A percentile compares a stretch with the other conserved stretches of the same genome.
Evolutionary conservation across 2,329 filamentous ascomycete species (phyloP).

Genomic region (Ceratocystiopsis minuta): DNA sequence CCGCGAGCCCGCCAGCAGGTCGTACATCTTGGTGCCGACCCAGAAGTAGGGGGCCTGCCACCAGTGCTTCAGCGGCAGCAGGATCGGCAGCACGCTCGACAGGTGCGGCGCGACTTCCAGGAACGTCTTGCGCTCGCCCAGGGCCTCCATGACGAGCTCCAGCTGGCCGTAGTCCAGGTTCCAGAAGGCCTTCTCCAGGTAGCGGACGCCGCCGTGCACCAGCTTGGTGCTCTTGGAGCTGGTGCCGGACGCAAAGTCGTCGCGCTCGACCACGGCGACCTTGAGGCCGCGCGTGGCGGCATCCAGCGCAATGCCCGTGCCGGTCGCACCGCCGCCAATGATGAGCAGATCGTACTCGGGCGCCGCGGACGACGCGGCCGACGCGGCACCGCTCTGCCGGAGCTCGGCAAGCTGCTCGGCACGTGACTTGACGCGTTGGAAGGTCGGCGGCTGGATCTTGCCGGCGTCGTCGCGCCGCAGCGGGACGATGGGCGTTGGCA

Average conservation of each 20-base stretch:
- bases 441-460: slow-evolving; percentile 3
- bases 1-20: slow-evolving; percentile 63
- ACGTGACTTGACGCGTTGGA: slow-evolving; percentile 2
- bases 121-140: slow-evolving; percentile 70
- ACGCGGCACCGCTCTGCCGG: not conserved
- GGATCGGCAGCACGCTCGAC: slow-evolving; percentile 64
- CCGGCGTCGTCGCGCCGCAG: slow-evolving; percentile 4
- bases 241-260: slow-evolving; percentile 67
- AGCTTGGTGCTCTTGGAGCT: slow-evolving; percentile 80
- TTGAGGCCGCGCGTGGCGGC: slow-evolving; percentile 62
- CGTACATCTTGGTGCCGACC: slow-evolving; percentile 58
- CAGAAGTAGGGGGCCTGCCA: slow-evolving; percentile 66
- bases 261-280: slow-evolving; percentile 65
- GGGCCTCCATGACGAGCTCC: slow-evolving; percentile 60
- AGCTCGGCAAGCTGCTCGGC: slow-evolving; percentile 5
- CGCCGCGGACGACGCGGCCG: slow-evolving; percentile 10
- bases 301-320: slow-evolving; percentile 64
- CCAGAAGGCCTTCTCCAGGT: slow-evolving; percentile 74
- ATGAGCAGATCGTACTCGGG: slow-evolving; percentile 55
- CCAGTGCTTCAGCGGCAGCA: slow-evolving; percentile 68
- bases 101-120: slow-evolving; percentile 69
- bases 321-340: slow-evolving; percentile 65
- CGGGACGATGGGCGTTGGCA: slow-evolving; percentile 2
- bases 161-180: slow-evolving; percentile 74
- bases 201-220: slow-evolving; percentile 69